Base-by-base conservation (phyloP, 129 eudicot species). In the Deinandra increscens region DNA sequence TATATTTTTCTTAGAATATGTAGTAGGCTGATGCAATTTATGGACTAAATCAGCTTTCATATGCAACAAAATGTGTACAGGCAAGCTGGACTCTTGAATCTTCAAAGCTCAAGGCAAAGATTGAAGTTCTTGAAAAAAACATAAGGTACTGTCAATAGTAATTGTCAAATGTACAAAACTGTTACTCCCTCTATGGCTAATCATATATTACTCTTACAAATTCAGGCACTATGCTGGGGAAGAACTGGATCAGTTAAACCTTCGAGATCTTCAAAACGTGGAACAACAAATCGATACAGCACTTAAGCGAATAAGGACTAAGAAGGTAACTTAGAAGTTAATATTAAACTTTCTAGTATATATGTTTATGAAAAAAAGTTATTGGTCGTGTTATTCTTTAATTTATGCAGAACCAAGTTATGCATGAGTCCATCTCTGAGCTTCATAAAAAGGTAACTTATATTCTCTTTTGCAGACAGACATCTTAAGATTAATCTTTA, bases 241-340 rank as follows among this genome's bases (percentile, higher is more conserved):
- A 70, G 97, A 84, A 43, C 67, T 89, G 33, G 91, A 82, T 48
- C 75, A 83, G 23, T 63, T 89, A 62, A 82, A 69, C 84, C 74
- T 84, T 71, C 51, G 88, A 54, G 91, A 89, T 75, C 94, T 89
- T 66, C 96, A 86, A 63, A 77, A 78, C 75, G 81, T 89, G 80
- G 97, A 86, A 83, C 97, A 84, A 53, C 97, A 89, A 74, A 83
- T 86, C 34, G 92, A 89, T 51, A 73, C 79, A 20, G 87, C 92
- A 75, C 84, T 89, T 60, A 89, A 83, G 70, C 81, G 92, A 38
- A 75, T 86, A 46, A 69, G 96, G 59, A 79, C 81, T 13, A 81
- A 78, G 36, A 86, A 89, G 90, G 89, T 87, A 68, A 71, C n/a
- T 14, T 34, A 56, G 22, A 53, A 45, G 18, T 44, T 19, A n/a